A percentile compares a stretch with the other conserved stretches of the same genome.
Conservation (phyloP, 495 filamentous ascomycete genomes). For the Lasiosphaeria miniovina region DNA sequence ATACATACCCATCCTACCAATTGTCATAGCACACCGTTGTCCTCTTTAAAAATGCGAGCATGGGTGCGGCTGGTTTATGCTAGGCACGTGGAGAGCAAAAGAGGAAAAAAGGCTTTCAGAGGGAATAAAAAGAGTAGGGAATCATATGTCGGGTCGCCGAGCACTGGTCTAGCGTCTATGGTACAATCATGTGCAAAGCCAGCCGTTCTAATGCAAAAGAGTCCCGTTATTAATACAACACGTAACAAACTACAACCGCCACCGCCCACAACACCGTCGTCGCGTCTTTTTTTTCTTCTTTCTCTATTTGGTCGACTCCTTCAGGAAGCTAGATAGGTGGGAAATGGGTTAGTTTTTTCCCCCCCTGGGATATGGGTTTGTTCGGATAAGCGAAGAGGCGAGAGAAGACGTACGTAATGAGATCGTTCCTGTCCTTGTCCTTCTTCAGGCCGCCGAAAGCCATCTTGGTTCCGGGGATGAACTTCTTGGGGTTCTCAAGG, state of each 20-base stretch:
- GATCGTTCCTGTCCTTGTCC: conserved; percentile 97
- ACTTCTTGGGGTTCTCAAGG: conserved; percentile 59
- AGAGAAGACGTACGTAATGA: conserved; percentile 78
- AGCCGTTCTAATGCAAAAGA: conserved; percentile 1
- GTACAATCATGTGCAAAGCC: not conserved
- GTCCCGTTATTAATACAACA: not conserved
- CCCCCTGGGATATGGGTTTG: not conserved
- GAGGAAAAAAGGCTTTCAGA: not conserved
- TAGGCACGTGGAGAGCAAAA: not conserved
- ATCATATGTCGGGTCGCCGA: conserved; percentile 1
- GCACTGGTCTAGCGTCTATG: conserved; percentile 1
- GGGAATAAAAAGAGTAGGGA: conserved; percentile 1
- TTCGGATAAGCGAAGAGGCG: conserved; percentile 19
- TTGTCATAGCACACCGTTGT: no score
- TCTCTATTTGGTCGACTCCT: conserved; percentile 57
- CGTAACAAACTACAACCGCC: not conserved
- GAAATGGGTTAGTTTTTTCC: conserved; percentile 11
- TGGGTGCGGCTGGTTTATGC: no score
- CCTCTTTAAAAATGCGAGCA: no score
- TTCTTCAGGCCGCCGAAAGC: conserved; percentile 99
- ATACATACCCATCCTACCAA: no score
- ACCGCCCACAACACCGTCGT: not conserved
- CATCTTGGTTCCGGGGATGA: conserved; percentile 99
- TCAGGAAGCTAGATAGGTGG: conserved; percentile 54
- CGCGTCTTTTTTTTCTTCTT: not conserved